Evolutionary conservation across 495 filamentous ascomycete species (phyloP).

Genomic region (Zalerion maritima): DNA sequence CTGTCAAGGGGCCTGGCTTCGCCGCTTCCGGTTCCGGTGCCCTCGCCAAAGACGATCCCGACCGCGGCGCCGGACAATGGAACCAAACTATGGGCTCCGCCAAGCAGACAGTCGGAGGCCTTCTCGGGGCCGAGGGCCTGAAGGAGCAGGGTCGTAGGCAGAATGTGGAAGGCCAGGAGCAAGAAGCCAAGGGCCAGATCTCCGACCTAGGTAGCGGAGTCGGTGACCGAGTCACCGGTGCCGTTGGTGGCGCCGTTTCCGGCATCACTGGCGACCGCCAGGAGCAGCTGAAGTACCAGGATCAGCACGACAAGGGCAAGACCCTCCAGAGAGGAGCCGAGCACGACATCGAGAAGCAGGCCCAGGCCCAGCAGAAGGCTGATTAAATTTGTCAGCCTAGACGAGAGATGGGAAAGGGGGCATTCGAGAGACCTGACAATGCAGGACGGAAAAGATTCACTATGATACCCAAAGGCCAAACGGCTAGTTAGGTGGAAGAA

Average conservation of each 20-base stretch:
- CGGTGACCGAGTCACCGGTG: conserved; percentile 55
- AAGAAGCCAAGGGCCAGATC: conserved; percentile 75
- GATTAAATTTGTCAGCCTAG: too few species aligned
- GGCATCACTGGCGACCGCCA: conserved; percentile 55
- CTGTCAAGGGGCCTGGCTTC: conserved; percentile 53
- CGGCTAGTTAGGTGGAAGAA: too few species aligned
- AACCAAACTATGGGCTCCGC: conserved; percentile 76
- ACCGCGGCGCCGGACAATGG: conserved; percentile 59
- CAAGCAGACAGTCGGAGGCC: conserved; percentile 68
- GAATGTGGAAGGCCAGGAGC: conserved; percentile 63
- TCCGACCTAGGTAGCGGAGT: conserved; percentile 59
- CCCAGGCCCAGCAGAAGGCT: conserved; percentile 23
- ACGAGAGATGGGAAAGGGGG: too few species aligned
- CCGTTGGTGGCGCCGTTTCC: conserved; percentile 53
- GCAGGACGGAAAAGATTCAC: too few species aligned
- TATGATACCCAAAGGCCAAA: too few species aligned
- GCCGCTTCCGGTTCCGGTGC: conserved; percentile 56
- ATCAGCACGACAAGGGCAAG: conserved; percentile 75
- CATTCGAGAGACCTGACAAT: too few species aligned
- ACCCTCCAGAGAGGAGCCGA: conserved; percentile 74
- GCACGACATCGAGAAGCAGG: conserved; percentile 63
- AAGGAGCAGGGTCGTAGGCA: conserved; percentile 62
- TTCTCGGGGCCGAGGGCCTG: conserved; percentile 59
- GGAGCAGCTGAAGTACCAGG: conserved; percentile 43
- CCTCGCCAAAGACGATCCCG: conserved; percentile 53